A percentile compares a stretch with the other conserved stretches of the same genome.
phyloP scores from a whole-genome alignment of 352 stramenopile genomes.

The Pythium aquatile region DNA sequence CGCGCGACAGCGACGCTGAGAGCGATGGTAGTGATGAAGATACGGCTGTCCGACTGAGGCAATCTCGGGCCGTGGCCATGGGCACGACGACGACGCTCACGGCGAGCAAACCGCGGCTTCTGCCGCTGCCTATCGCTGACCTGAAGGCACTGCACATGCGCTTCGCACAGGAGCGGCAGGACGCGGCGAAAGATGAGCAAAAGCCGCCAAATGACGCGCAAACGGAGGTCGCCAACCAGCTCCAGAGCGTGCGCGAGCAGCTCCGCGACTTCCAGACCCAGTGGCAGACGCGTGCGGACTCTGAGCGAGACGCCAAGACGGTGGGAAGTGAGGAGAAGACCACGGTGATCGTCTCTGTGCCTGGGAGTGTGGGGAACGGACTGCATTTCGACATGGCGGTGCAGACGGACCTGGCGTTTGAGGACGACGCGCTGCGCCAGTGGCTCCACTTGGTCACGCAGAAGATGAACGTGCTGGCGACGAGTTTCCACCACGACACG shows the following conservation, averaged over 20 bases:
- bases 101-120: conserved; percentile 7
- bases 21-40: conserved; percentile 11
- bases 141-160: conserved; percentile 34
- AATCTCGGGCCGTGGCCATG: conserved; percentile 1
- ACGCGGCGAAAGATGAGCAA: conserved; percentile 14
- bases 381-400: conserved; percentile 23
- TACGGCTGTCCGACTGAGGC: neutral
- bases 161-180: conserved; percentile 33
- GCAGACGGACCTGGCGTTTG: conserved; percentile 31
- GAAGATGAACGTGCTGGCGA: conserved; percentile 39
- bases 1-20: conserved; percentile 11
- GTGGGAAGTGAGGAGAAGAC: neutral
- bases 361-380: neutral
- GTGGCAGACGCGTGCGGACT: conserved; percentile 23
- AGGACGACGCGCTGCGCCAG: conserved; percentile 36
- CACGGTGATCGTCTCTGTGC: neutral
- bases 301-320: neutral
- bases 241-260: conserved; percentile 46
- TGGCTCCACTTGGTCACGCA: conserved; percentile 48
- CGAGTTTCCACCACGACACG: conserved; percentile 39
- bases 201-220: conserved; percentile 19
- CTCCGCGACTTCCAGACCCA: conserved; percentile 46
- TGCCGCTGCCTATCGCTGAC: conserved; percentile 12
- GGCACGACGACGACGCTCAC: conserved; percentile 22
- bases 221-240: conserved; percentile 33